Percentiles rank a stretch among this genome's conserved stretches.
Evolutionary conservation across 345 rosid genomes (phyloP).

Genomic region (Sonneratia alba): DNA sequence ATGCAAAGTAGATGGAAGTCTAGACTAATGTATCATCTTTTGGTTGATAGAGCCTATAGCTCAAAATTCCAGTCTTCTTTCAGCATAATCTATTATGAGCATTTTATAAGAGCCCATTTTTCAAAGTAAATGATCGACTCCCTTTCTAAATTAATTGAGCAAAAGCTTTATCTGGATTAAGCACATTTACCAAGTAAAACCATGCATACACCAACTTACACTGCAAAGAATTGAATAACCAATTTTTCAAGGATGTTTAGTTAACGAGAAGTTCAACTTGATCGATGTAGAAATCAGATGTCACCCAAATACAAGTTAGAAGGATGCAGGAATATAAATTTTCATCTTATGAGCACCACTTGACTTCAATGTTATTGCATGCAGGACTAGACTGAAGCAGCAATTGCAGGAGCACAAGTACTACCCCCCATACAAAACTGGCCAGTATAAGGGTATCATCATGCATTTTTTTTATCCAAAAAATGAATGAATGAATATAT

Average conservation of each 20-base stretch:
- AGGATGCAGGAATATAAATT: background rate
- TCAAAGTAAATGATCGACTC: background rate
- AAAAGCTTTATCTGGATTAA: background rate
- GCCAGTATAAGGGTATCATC: background rate
- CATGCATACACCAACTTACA: background rate
- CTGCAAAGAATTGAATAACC: background rate
- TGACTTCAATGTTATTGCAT: background rate
- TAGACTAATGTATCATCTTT: background rate
- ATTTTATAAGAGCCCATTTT: background rate
- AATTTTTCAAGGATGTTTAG: background rate
- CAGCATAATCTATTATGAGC: background rate
- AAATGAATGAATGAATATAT: background rate
- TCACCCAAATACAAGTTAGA: background rate
- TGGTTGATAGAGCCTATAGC: background rate
- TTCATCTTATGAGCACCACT: background rate
- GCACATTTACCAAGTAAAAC: background rate
- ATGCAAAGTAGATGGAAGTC: background rate
- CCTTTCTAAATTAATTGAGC: no score
- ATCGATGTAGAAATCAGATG: background rate
- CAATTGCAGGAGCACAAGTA: no score
- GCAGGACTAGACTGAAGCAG: background rate
- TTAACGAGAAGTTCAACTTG: background rate
- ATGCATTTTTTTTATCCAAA: background rate
- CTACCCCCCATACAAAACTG: background rate
- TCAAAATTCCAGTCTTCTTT: background rate